Evolutionary conservation across 495 filamentous ascomycete species (phyloP), one percentile per base, ranked within the genome.

Genomic region (Trichoderma asperelloides): DNA sequence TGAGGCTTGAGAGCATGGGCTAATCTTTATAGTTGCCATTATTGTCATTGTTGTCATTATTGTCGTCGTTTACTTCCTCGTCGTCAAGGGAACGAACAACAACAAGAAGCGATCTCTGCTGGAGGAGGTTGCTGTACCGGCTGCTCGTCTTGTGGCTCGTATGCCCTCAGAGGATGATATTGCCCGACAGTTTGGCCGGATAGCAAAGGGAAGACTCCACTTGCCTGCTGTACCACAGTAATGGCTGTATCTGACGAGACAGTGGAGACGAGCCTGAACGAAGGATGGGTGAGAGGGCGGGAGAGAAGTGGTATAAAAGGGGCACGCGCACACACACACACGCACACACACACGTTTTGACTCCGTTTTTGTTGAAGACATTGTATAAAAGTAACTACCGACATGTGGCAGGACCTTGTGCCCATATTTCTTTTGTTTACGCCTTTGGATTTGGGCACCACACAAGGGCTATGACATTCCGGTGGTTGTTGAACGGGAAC

Each of bases 21-120:
- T 60, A 66, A 60, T 30, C 18, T 23, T 64, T 49, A 12, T 33
- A 85, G 82, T 85, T 37, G 69, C 74, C 40, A 84, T 85, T 68
- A 74, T 84, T 43, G 65, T 79, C 63, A 78, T 86, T 47, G 78
- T 87, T 66, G 82, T 80, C 33, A 74, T 82, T 65, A 73, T 78
- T 25, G 77, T 86, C 12, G 78, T 80, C 27, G 78, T 78, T 64
- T 82, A 84, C 63, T 71, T 84, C 51, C 66, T 76, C 49, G 72
- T 78, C 66, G 76, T 65, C 33, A 69, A 70, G 37, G 66, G 55
- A 12, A 47, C 60, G 28, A 27, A 70, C 51, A 68, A 62, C 65
- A 68, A 66, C 40, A 37, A 47, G 12, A 65, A 65, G 18, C 23
- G 67, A 43, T 8, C 27, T 28, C 25, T 60, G 25, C 55, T 60